Conservation (phyloP, 352 stramenopile genomes). For the Phytopythium helicoides region DNA sequence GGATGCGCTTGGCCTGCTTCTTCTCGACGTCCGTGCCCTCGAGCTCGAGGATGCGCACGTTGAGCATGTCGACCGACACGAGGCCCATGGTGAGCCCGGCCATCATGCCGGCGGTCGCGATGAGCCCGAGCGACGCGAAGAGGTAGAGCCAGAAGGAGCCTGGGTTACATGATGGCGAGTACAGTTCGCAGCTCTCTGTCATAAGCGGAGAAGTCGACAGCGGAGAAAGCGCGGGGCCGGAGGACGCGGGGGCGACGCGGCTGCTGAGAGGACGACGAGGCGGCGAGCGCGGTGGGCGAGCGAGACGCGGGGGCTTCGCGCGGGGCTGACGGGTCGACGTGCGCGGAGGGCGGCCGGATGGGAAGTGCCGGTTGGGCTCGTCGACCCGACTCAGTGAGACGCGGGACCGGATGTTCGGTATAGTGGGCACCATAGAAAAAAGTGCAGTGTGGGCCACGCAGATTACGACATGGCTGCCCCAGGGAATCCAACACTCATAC, state of each 20-base stretch:
- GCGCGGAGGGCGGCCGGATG: background rate
- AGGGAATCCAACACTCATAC: conserved; percentile 5
- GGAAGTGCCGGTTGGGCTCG: background rate
- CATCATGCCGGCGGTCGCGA: conserved; percentile 62
- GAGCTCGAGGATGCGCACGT: conserved; percentile 76
- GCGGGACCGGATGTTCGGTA: background rate
- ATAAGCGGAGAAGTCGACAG: conserved; percentile 16
- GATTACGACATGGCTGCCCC: background rate
- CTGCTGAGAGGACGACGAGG: background rate
- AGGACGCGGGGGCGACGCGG: conserved; percentile 1
- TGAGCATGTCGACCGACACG: conserved; percentile 77
- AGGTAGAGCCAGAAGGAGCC: conserved; percentile 60
- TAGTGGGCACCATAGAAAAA: background rate
- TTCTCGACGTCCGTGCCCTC: conserved; percentile 76
- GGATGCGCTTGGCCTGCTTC: conserved; percentile 60
- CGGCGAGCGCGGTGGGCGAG: background rate
- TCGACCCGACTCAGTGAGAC: conserved; percentile 4
- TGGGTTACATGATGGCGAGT: conserved; percentile 66
- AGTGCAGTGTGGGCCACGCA: conserved; percentile 1
- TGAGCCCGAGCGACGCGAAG: conserved; percentile 36
- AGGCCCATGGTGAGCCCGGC: conserved; percentile 78
- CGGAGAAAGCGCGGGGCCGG: conserved; percentile 1
- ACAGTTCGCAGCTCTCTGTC: conserved; percentile 51
- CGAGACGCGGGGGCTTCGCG: background rate
- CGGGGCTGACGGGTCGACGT: background rate